Evolutionary conservation across 1,284 basidiomycete species (phyloP).

Genomic region (Ganoderma meredithae): DNA sequence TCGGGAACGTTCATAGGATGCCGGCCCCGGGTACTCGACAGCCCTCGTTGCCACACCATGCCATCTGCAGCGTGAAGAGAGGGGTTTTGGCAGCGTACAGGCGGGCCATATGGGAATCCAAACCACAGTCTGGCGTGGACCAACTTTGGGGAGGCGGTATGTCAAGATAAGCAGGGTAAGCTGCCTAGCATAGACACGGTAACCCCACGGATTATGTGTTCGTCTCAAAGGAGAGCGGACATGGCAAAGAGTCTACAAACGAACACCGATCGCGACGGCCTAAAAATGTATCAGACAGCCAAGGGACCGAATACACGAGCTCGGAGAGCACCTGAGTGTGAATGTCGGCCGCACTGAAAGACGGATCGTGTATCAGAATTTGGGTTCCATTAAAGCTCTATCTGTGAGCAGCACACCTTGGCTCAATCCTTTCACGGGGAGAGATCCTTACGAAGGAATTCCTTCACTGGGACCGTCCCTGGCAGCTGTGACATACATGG

Average conservation of each 20-base stretch:
- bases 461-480: too few species aligned
- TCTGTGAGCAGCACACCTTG: not conserved
- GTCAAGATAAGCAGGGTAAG: conserved; percentile 3
- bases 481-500: too few species aligned
- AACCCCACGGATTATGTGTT: not conserved
- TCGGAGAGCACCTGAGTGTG: not conserved
- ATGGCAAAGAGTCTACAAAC: conserved; percentile 6
- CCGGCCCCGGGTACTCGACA: not conserved
- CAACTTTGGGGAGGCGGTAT: not conserved
- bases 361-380: not conserved
- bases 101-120: not conserved
- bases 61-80: not conserved
- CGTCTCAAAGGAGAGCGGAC: not conserved
- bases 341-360: not conserved
- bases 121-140: not conserved
- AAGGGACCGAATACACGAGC: not conserved
- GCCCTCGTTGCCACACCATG: not conserved
- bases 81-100: conserved; percentile 1
- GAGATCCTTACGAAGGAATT: too few species aligned
- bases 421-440: too few species aligned
- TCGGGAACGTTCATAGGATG: not conserved
- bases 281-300: not conserved
- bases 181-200: not conserved
- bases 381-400: not conserved
- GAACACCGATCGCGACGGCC: not conserved